Evolutionary conservation across 2,329 filamentous ascomycete genomes (phyloP).

Genomic region (Fusarium stilboides): DNA sequence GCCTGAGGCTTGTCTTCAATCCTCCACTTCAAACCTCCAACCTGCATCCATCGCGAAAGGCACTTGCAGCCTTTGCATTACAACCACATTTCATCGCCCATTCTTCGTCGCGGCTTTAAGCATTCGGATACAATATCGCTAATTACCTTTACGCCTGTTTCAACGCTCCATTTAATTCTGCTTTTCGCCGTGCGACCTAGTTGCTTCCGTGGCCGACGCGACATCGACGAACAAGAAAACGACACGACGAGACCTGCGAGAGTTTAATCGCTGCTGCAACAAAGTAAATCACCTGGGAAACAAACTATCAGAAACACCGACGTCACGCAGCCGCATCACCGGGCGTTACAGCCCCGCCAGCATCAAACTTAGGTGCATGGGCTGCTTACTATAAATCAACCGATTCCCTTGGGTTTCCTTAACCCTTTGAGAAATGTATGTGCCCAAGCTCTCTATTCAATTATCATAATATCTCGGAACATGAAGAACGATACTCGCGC

Average conservation of each 20-base stretch:
- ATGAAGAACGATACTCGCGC: slow-evolving; percentile 4
- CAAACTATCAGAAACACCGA: neutral
- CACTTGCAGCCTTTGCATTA: slow-evolving; percentile 29
- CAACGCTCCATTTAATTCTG: slow-evolving; percentile 21
- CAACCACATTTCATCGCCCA: slow-evolving; percentile 25
- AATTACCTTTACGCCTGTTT: slow-evolving; percentile 19
- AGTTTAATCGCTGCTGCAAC: slow-evolving; percentile 9
- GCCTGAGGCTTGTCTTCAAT: slow-evolving; percentile 33
- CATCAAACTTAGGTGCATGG: slow-evolving; percentile 41
- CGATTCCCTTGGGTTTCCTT: slow-evolving; percentile 35
- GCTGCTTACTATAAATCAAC: slow-evolving; percentile 22
- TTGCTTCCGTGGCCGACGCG: slow-evolving; percentile 30
- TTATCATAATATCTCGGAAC: neutral
- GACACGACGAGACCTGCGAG: slow-evolving; percentile 27
- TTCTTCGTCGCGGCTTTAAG: slow-evolving; percentile 7
- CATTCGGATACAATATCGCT: slow-evolving; percentile 9
- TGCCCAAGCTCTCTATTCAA: slow-evolving; percentile 12
- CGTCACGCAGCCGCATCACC: neutral
- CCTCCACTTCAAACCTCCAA: slow-evolving; percentile 41
- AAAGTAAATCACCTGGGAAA: neutral
- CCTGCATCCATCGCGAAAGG: slow-evolving; percentile 38
- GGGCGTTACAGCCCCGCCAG: slow-evolving; percentile 3
- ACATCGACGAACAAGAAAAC: slow-evolving; percentile 15
- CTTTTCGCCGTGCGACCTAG: slow-evolving; percentile 7
- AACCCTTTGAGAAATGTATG: slow-evolving; percentile 46